Percentiles rank a stretch among this genome's conserved stretches.
phyloP scores from a whole-genome alignment of 805 yeast genomes.

The Saccharomycopsis sp. region DNA sequence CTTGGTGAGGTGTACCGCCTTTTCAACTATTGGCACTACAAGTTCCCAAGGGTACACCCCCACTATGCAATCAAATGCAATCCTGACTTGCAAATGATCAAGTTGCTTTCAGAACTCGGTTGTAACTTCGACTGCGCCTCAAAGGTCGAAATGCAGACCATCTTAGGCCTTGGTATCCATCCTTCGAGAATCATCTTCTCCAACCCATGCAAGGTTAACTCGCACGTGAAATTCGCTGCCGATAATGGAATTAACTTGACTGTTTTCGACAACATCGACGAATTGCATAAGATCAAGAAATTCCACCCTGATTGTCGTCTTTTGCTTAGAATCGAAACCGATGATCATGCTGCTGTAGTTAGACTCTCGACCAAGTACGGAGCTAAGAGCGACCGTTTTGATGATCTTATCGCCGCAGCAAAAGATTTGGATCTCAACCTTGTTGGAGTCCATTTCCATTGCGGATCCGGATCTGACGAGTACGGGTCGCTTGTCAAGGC shows the following conservation, averaged over 20 bases:
- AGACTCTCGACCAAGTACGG: conserved; percentile 87
- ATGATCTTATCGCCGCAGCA: conserved; percentile 54
- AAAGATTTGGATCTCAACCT: conserved; percentile 54
- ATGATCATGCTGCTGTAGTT: conserved; percentile 83
- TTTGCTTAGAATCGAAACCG: conserved; percentile 78
- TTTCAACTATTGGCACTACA: conserved; percentile 51
- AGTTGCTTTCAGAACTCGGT: conserved; percentile 53
- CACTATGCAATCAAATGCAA: conserved; percentile 94
- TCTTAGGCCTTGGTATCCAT: conserved; percentile 55
- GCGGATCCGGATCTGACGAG: conserved; percentile 89
- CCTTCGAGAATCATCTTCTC: conserved; percentile 78
- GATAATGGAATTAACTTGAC: conserved; percentile 54
- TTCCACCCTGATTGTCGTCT: conserved; percentile 65
- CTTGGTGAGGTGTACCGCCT: conserved; percentile 63
- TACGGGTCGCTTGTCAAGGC: conserved; percentile 62
- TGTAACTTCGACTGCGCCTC: conserved; percentile 92
- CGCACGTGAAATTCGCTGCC: conserved; percentile 71
- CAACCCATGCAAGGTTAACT: conserved; percentile 87
- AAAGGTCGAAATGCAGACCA: conserved; percentile 66
- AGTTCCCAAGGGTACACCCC: conserved; percentile 75
- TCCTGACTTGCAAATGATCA: conserved; percentile 57
- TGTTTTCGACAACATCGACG: conserved; percentile 87
- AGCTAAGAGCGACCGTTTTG: conserved; percentile 52
- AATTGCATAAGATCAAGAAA: conserved; percentile 63
- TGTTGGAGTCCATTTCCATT: conserved; percentile 89